phyloP scores from a whole-genome alignment of 306 rosid genomes.

The Ormosia emarginata region DNA sequence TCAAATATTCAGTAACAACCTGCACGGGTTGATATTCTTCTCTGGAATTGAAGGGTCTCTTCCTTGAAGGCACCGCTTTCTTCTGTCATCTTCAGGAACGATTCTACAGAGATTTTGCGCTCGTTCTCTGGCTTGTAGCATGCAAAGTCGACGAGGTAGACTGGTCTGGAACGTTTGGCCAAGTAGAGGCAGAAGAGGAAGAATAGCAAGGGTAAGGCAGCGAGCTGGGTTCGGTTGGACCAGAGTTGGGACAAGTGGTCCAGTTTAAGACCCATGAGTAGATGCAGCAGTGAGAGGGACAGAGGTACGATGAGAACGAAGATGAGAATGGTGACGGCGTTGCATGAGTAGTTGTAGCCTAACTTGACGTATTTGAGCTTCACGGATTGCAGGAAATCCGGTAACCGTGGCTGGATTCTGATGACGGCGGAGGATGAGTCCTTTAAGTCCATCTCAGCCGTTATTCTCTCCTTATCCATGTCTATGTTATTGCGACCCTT shows the following conservation, averaged over 20 bases:
- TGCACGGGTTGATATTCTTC: background rate
- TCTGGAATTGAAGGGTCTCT: constrained; percentile 49
- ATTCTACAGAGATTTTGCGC: constrained; percentile 47
- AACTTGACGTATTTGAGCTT: constrained; percentile 84
- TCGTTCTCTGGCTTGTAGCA: constrained; percentile 73
- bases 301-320: constrained; percentile 44
- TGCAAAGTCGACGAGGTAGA: constrained; percentile 77
- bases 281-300: constrained; percentile 30
- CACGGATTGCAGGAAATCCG: constrained; percentile 75
- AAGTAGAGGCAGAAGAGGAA: constrained; percentile 49
- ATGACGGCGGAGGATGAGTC: constrained; percentile 79
- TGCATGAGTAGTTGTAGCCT: constrained; percentile 77
- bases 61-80: constrained; percentile 48
- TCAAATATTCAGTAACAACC: too few relatives aligned
- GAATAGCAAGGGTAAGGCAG: constrained; percentile 32
- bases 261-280: constrained; percentile 51
- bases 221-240: constrained; percentile 37
- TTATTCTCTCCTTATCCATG: constrained; percentile 79
- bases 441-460: constrained; percentile 82
- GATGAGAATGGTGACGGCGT: constrained; percentile 53
- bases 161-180: constrained; percentile 47
- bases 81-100: constrained; percentile 57
- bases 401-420: constrained; percentile 67
- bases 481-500: constrained; percentile 49
- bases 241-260: constrained; percentile 35